Evolutionary conservation across 2,329 filamentous ascomycete species (phyloP).

Genomic region (Sphaceloma murrayae): DNA sequence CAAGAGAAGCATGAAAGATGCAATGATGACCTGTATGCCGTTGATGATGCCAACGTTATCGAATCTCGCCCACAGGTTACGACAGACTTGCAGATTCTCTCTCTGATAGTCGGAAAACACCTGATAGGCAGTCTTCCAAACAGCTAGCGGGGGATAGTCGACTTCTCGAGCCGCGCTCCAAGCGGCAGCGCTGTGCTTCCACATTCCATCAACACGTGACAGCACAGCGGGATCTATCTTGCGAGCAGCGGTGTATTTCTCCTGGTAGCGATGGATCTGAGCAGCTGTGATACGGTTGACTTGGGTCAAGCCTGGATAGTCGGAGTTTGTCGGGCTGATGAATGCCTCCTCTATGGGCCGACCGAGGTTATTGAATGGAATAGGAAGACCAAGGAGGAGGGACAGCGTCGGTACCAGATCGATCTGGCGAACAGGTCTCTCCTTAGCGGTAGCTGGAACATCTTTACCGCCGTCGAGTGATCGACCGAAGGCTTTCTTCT

Average conservation of each 20-base stretch:
- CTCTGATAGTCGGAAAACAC: slow-evolving; percentile 66
- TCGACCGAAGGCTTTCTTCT: slow-evolving; percentile 72
- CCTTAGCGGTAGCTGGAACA: slow-evolving; percentile 64
- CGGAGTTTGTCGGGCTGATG: slow-evolving; percentile 53
- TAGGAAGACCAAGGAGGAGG: slow-evolving; percentile 77
- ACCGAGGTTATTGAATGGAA: slow-evolving; percentile 93
- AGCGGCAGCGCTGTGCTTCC: slow-evolving; percentile 48
- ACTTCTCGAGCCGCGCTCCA: slow-evolving; percentile 40
- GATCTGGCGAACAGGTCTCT: slow-evolving; percentile 70
- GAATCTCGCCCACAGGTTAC: slow-evolving; percentile 82
- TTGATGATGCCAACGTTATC: slow-evolving; percentile 77
- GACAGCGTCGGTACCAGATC: slow-evolving; percentile 90
- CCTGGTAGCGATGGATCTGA: slow-evolving; percentile 82
- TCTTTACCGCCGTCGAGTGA: slow-evolving; percentile 49
- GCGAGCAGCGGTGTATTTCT: slow-evolving; percentile 65
- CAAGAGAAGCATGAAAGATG: slow-evolving; percentile 58
- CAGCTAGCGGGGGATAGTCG: slow-evolving; percentile 29
- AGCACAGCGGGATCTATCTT: slow-evolving; percentile 55
- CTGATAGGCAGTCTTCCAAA: slow-evolving; percentile 38
- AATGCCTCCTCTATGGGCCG: slow-evolving; percentile 92
- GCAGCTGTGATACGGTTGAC: slow-evolving; percentile 71
- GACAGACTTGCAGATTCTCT: slow-evolving; percentile 69
- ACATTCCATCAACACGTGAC: slow-evolving; percentile 48
- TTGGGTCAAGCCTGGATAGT: slow-evolving; percentile 67
- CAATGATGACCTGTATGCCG: slow-evolving; percentile 62